Evolutionary conservation across 345 rosid species (phyloP).

Genomic region (Cardamine chenopodiifolia): DNA sequence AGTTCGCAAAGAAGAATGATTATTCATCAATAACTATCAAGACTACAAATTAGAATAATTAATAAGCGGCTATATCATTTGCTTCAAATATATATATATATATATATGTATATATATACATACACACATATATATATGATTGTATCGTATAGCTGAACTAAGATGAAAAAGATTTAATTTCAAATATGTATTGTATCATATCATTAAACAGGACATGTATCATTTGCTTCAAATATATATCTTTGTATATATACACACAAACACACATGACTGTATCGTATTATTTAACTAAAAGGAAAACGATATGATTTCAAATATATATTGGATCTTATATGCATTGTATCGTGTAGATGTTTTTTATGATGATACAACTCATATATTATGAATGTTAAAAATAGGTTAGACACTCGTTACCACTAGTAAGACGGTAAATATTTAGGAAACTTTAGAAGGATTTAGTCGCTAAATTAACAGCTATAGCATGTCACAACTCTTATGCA

Average conservation of each 20-base stretch:
- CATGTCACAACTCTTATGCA: no score
- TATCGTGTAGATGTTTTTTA: background rate
- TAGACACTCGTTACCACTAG: background rate
- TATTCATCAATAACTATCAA: conserved; percentile 17
- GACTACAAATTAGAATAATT: background rate
- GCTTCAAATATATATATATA: no score
- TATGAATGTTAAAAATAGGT: background rate
- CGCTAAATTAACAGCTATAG: background rate
- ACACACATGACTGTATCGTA: background rate
- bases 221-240: background rate
- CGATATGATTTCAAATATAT: background rate
- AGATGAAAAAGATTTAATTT: no score
- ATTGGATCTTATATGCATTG: background rate
- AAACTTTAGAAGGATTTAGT: background rate
- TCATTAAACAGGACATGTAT: background rate
- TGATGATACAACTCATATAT: background rate
- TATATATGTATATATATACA: no score
- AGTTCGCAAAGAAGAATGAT: background rate
- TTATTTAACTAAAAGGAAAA: background rate
- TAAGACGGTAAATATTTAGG: background rate
- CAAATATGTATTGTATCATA: no score
- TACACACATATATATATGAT: no score
- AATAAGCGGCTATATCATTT: no score
- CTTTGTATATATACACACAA: background rate
- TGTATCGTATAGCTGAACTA: no score